phyloP scores from a whole-genome alignment of 768 basidiomycete genomes.

The Psilocybe sp. region DNA sequence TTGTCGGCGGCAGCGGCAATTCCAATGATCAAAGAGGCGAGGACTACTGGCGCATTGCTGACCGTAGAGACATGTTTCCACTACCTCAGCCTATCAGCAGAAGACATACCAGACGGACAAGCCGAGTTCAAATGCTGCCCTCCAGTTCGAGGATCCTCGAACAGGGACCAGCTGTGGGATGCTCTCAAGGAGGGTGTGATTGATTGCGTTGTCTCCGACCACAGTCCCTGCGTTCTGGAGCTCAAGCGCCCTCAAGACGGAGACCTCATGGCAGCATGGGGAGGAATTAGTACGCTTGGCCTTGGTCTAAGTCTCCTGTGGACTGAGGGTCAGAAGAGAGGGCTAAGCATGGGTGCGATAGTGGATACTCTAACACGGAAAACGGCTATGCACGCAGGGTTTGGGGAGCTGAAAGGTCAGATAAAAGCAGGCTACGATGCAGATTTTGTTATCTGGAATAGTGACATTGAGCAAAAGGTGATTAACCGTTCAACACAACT shows the following conservation, averaged over 20 bases:
- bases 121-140: constrained; percentile 97
- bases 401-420: constrained; percentile 68
- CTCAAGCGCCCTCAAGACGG: constrained; percentile 79
- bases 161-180: constrained; percentile 76
- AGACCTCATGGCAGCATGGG: constrained; percentile 90
- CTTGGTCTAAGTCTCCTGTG: constrained; percentile 86
- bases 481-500: constrained; percentile 5
- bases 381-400: constrained; percentile 79
- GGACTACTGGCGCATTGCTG: constrained; percentile 58
- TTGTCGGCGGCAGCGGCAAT: constrained; percentile 85
- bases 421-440: constrained; percentile 76
- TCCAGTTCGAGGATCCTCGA: constrained; percentile 75
- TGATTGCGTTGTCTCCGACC: constrained; percentile 94
- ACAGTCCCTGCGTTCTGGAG: constrained; percentile 84
- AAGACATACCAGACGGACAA: constrained; percentile 67
- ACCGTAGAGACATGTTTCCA: constrained; percentile 98
- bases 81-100: constrained; percentile 79
- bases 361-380: constrained; percentile 72
- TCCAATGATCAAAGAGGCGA: constrained; percentile 70
- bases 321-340: constrained; percentile 73
- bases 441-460: constrained; percentile 84
- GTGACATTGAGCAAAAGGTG: constrained; percentile 38
- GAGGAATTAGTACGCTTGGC: constrained; percentile 89
- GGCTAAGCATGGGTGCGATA: constrained; percentile 56
- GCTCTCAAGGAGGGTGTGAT: constrained; percentile 81